Base-by-base conservation (phyloP, 352 stramenopile species). In the Globisporangium okanoganense region DNA sequence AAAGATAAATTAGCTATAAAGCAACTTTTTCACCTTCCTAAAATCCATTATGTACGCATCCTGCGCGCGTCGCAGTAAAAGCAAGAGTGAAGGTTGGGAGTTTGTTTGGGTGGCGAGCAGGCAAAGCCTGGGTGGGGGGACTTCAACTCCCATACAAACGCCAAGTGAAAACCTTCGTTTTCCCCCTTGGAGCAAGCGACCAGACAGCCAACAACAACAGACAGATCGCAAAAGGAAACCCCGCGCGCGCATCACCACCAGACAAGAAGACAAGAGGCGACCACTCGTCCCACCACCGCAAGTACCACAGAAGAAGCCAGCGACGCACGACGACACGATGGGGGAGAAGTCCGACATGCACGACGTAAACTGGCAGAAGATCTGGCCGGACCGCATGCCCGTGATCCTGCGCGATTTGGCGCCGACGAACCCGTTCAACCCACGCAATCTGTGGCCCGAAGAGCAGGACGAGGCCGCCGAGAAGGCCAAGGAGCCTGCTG, bases 291-390 rank as follows among this genome's bases (percentile, higher is more conserved):
- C 44, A 33, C 31, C n/a, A n/a, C 3, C 48, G n/a, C 25, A 18
- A 8, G 20, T 20, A 29, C 3, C 44, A 13, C 16, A 36, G 35
- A n/a, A 66, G 1, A 20, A 41, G 8, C 29, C 35, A 14, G 8
- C 14, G 25, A 38, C n/a, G 36, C 18, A 56, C 29, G 24, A 35
- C 12, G 18, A n/a, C 18, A 72, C 14, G 13, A 90, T 83, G 78
- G 70, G 58, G 65, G 81, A 85, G 52, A 94, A 91, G 69, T 85
- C 82, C 54, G 79, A 84, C 27, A 84, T 95, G 76, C 80, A 82
- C 70, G 85, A 93, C 62, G 85, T 95, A 33, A 92, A 92, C 72
- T 95, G 85, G 85, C 84, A 95, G 70, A 95, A 95, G 71, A 72
- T 95, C 47, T 95, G 85, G 79, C 85, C 85, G 12, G 82, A 95